phyloP scores from a whole-genome alignment of 176 grass and related monocot species.

The Areca catechu region DNA sequence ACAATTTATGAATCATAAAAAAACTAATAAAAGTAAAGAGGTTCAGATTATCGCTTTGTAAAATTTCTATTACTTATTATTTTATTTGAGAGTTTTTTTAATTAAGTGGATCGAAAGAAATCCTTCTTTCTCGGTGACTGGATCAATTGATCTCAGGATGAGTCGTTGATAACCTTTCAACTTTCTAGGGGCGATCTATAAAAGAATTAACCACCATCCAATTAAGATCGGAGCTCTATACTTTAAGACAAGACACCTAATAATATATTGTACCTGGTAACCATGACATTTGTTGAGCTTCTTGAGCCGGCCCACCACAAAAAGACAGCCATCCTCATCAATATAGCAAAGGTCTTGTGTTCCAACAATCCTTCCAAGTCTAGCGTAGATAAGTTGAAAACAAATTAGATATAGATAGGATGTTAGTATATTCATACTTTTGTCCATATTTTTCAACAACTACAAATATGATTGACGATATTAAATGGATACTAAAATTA shows the following conservation, averaged over 20 bases:
- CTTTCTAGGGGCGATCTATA: slow-evolving; percentile 78
- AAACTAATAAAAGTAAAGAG: no score
- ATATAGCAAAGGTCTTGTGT: slow-evolving; percentile 92
- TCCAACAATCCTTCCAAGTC: slow-evolving; percentile 66
- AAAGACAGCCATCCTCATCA: slow-evolving; percentile 86
- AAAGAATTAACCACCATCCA: neutral
- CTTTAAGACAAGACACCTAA: neutral
- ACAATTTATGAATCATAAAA: no score
- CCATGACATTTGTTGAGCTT: slow-evolving; percentile 98
- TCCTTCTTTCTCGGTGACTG: slow-evolving; percentile 58
- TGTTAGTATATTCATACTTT: no score
- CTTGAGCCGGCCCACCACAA: slow-evolving; percentile 76
- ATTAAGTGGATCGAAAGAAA: neutral
- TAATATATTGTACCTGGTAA: slow-evolving; percentile 49
- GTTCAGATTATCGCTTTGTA: no score
- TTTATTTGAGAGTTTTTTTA: neutral
- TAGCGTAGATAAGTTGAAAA: slow-evolving; percentile 5
- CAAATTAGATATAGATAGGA: no score
- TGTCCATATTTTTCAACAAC: no score
- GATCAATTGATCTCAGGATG: slow-evolving; percentile 41
- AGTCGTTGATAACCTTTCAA: slow-evolving; percentile 69
- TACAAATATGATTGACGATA: no score
- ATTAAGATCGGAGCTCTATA: neutral
- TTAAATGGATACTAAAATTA: no score
- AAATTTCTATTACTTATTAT: no score